phyloP scores from a whole-genome alignment of 129 eudicot genomes.

The Centaurea solstitialis region DNA sequence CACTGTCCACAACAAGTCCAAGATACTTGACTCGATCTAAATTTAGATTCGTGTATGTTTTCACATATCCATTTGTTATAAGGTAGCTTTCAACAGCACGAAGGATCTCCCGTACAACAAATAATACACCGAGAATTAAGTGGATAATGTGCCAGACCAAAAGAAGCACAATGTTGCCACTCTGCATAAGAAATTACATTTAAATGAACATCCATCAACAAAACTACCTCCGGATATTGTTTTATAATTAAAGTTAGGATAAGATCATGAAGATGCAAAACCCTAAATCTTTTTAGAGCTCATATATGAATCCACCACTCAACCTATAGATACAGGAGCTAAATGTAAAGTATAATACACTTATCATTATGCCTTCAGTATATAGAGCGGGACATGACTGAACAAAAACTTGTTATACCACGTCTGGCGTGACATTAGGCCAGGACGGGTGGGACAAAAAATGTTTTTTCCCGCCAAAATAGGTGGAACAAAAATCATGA shows the following conservation, averaged over 20 bases:
- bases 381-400: neutral
- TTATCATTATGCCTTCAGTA: neutral
- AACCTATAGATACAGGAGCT: neutral
- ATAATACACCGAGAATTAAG: slow-evolving; percentile 49
- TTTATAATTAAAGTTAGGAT: neutral
- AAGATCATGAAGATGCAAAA: no score
- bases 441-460: neutral
- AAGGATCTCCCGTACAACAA: slow-evolving; percentile 37
- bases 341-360: neutral
- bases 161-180: slow-evolving; percentile 37
- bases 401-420: neutral
- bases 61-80: slow-evolving; percentile 50
- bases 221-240: neutral
- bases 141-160: slow-evolving; percentile 65
- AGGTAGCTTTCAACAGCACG: slow-evolving; percentile 58
- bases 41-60: slow-evolving; percentile 50
- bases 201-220: slow-evolving; percentile 1
- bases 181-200: slow-evolving; percentile 36
- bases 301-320: no score
- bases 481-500: neutral
- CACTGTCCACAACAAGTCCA: slow-evolving; percentile 81
- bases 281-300: no score
- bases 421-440: neutral
- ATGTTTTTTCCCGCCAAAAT: neutral
- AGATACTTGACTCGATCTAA: slow-evolving; percentile 60